Conservation (phyloP, 805 yeast species). For the Kodamaea kaohsiungensis region DNA sequence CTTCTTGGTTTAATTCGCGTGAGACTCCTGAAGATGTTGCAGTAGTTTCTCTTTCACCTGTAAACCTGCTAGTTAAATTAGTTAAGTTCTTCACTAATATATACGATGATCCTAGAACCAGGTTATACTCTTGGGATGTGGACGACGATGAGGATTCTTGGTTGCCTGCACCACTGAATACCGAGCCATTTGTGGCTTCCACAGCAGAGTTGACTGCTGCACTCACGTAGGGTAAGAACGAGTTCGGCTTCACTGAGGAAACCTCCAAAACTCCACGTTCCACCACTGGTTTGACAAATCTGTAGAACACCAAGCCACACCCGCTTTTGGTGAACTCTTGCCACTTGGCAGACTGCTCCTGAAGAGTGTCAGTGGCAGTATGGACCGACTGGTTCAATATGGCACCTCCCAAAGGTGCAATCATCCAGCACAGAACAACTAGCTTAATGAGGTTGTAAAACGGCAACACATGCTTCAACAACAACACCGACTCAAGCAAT, state of each 20-base stretch:
- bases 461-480: slow-evolving; percentile 54
- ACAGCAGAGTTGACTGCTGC: slow-evolving; percentile 1
- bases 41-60: slow-evolving; percentile 1
- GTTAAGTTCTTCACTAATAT: slow-evolving; percentile 15
- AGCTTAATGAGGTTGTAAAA: slow-evolving; percentile 52
- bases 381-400: not conserved
- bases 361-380: not conserved
- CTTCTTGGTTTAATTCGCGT: not conserved
- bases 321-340: slow-evolving; percentile 28
- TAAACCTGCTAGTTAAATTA: slow-evolving; percentile 8
- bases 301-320: slow-evolving; percentile 33
- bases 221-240: slow-evolving; percentile 3
- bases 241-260: slow-evolving; percentile 1
- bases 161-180: slow-evolving; percentile 3
- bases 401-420: slow-evolving; percentile 37
- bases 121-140: slow-evolving; percentile 1
- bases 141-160: not conserved
- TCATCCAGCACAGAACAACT: slow-evolving; percentile 59
- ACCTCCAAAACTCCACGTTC: slow-evolving; percentile 16
- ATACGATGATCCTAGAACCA: slow-evolving; percentile 14
- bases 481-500: slow-evolving; percentile 41
- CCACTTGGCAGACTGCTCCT: slow-evolving; percentile 20
- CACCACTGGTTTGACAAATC: slow-evolving; percentile 28
- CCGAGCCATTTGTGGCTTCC: not conserved
- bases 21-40: slow-evolving; percentile 5